Conservation (phyloP, 2,329 filamentous ascomycete genomes). For the Sclerotinia glacialis region DNA sequence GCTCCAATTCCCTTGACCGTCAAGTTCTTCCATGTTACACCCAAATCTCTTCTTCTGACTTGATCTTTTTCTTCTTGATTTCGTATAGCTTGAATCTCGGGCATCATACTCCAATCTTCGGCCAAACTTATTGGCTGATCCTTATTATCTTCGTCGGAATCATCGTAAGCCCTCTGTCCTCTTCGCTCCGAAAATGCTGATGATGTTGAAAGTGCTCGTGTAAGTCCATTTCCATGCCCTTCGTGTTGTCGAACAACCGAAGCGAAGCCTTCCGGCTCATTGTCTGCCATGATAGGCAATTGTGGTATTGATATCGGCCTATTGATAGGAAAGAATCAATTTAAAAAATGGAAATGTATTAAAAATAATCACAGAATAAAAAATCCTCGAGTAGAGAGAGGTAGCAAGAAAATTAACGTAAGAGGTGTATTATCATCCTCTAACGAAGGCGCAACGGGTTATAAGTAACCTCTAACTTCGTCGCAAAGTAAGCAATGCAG, state of each 20-base stretch:
- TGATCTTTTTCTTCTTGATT: constrained; percentile 32
- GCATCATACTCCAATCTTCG: constrained; percentile 36
- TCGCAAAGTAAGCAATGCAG: background rate
- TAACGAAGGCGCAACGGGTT: background rate
- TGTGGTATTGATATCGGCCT: background rate
- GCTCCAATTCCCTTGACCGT: constrained; percentile 37
- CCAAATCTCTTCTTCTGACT: constrained; percentile 38
- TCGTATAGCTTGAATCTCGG: constrained; percentile 32
- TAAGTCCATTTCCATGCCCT: constrained; percentile 1
- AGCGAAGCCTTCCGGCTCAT: constrained; percentile 25
- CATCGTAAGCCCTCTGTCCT: constrained; percentile 28
- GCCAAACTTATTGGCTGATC: constrained; percentile 27
- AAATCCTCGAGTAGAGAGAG: background rate
- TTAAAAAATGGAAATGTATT: background rate
- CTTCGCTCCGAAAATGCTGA: constrained; percentile 24
- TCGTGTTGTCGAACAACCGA: constrained; percentile 13
- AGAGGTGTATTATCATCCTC: background rate
- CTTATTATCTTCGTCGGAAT: constrained; percentile 28
- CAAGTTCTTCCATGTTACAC: constrained; percentile 37
- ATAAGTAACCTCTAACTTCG: background rate
- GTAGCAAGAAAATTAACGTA: background rate
- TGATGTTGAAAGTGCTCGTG: constrained; percentile 24
- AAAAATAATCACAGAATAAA: background rate
- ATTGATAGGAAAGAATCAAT: background rate
- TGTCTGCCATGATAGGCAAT: constrained; percentile 24